Conservation (phyloP, 768 basidiomycete genomes). For the Termitomyces sp. region DNA sequence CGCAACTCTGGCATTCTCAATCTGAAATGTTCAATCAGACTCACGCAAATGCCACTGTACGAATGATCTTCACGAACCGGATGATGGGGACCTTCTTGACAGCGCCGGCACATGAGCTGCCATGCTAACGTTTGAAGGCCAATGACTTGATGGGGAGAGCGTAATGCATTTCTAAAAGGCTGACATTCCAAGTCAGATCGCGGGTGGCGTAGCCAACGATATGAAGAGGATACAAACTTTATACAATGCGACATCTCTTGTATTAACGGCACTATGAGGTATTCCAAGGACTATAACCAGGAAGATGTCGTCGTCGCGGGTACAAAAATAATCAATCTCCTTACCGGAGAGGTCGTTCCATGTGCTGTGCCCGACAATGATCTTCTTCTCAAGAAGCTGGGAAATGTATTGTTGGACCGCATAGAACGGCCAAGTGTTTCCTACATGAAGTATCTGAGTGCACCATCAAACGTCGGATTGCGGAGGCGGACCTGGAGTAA, state of each 20-base stretch:
- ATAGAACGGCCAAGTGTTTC: slow-evolving; percentile 47
- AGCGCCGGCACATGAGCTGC: slow-evolving; percentile 76
- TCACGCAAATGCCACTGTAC: slow-evolving; percentile 2
- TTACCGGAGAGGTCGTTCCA: slow-evolving; percentile 80
- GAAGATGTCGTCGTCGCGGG: slow-evolving; percentile 7
- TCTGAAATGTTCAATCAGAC: slow-evolving; percentile 31
- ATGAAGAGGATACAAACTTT: slow-evolving; percentile 25
- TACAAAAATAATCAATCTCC: slow-evolving; percentile 10
- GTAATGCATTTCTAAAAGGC: slow-evolving; percentile 71
- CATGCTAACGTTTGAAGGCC: slow-evolving; percentile 78
- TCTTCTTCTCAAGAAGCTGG: slow-evolving; percentile 59
- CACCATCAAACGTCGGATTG: not conserved
- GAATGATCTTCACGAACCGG: slow-evolving; percentile 45
- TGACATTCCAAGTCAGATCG: slow-evolving; percentile 17
- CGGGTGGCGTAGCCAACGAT: slow-evolving; percentile 14
- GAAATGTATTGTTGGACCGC: slow-evolving; percentile 65
- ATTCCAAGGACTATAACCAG: slow-evolving; percentile 61
- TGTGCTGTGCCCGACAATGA: slow-evolving; percentile 70
- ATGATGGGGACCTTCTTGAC: slow-evolving; percentile 66
- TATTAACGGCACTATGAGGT: slow-evolving; percentile 70
- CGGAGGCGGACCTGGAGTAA: slow-evolving; percentile 30
- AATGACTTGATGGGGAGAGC: slow-evolving; percentile 57
- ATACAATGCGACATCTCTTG: slow-evolving; percentile 78
- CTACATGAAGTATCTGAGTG: slow-evolving; percentile 22
- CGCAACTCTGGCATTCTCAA: slow-evolving; percentile 69